Evolutionary conservation across 2,329 filamentous ascomycete species (phyloP).

Genomic region (Penicillium hordei): DNA sequence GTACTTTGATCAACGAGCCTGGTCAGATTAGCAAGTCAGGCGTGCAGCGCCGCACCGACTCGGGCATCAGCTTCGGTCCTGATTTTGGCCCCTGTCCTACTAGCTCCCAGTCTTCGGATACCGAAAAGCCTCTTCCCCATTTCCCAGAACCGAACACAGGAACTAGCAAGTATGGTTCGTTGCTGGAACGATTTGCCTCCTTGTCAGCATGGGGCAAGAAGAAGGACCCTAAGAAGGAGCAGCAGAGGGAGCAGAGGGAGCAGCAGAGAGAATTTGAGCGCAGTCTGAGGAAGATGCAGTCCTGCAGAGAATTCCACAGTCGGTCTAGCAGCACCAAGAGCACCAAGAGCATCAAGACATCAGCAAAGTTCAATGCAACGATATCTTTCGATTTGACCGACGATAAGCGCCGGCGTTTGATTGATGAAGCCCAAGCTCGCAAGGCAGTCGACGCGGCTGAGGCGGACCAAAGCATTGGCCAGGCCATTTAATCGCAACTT

Average conservation of each 20-base stretch:
- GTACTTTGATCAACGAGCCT: constrained; percentile 50
- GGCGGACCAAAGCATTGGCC: neutral
- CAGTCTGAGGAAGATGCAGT: constrained; percentile 49
- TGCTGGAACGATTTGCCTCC: constrained; percentile 58
- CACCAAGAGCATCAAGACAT: constrained; percentile 22
- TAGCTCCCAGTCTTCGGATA: constrained; percentile 18
- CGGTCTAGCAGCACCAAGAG: constrained; percentile 37
- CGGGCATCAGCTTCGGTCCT: constrained; percentile 59
- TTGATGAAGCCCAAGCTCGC: constrained; percentile 48
- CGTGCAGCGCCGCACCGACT: constrained; percentile 49
- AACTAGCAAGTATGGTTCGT: constrained; percentile 43
- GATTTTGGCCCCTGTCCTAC: constrained; percentile 48
- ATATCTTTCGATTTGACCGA: constrained; percentile 50
- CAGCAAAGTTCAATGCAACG: constrained; percentile 30
- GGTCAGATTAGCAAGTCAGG: constrained; percentile 35
- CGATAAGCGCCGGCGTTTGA: constrained; percentile 48
- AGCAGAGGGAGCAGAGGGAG: neutral
- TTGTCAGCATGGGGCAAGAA: constrained; percentile 16
- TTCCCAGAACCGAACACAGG: constrained; percentile 30
- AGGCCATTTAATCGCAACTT: neutral
- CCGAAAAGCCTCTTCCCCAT: constrained; percentile 45
- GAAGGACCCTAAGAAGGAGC: constrained; percentile 17
- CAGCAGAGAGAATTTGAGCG: constrained; percentile 9
- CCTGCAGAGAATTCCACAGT: constrained; percentile 38
- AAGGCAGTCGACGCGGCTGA: constrained; percentile 30